Evolutionary conservation across 768 basidiomycete species (phyloP).

Genomic region (Collybia nuda): DNA sequence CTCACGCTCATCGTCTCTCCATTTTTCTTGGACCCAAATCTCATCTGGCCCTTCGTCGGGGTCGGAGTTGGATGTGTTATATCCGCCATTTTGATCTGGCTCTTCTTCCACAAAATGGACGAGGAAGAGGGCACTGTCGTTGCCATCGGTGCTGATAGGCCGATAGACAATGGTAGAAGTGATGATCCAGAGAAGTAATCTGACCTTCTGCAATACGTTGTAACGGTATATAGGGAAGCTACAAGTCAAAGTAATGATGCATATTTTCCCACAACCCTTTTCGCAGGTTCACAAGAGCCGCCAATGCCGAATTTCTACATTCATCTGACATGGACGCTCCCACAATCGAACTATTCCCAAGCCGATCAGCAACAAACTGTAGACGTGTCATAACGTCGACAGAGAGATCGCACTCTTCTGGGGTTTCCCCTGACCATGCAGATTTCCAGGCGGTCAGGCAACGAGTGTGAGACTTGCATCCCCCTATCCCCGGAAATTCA

Average conservation of each 20-base stretch:
- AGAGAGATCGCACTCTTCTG: too few relatives aligned
- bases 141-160: slow-evolving; percentile 18
- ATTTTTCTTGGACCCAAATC: slow-evolving; percentile 30
- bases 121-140: slow-evolving; percentile 15
- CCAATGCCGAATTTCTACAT: not conserved
- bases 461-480: not conserved
- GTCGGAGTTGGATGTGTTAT: slow-evolving; percentile 20
- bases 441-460: not conserved
- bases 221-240: not conserved
- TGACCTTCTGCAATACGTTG: not conserved
- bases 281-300: not conserved
- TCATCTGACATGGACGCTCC: slow-evolving; percentile 1
- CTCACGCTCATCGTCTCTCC: slow-evolving; percentile 30
- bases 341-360: too few relatives aligned
- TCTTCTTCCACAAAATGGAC: slow-evolving; percentile 22
- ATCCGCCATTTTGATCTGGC: slow-evolving; percentile 18
- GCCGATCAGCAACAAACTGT: too few relatives aligned
- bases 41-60: slow-evolving; percentile 31
- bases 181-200: slow-evolving; percentile 5
- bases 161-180: slow-evolving; percentile 3
- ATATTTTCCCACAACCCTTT: not conserved
- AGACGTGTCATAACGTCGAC: too few relatives aligned
- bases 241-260: slow-evolving; percentile 5
- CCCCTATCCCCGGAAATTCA: not conserved
- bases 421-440: not conserved